Evolutionary conservation across 2,329 filamentous ascomycete genomes (phyloP).

Genomic region (Fusarium tuaranense): DNA sequence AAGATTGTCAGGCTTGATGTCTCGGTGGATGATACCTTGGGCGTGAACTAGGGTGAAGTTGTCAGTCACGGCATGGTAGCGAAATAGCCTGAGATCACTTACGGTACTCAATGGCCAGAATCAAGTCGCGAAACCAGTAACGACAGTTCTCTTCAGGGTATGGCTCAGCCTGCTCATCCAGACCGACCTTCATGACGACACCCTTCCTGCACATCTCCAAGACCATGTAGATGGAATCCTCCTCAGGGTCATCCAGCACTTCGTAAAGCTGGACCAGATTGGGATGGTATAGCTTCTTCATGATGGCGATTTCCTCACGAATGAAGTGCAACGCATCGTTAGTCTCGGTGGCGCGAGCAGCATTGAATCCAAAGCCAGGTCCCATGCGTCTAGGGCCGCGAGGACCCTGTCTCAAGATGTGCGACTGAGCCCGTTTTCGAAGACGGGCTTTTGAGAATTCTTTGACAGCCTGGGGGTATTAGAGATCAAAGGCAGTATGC

Average conservation of each 20-base stretch:
- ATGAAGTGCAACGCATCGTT: constrained; percentile 84
- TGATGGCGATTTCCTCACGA: constrained; percentile 96
- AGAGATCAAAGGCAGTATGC: constrained; percentile 9
- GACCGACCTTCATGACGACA: constrained; percentile 93
- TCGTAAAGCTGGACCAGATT: constrained; percentile 96
- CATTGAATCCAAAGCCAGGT: constrained; percentile 43
- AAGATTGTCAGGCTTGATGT: constrained; percentile 98
- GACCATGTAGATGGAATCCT: constrained; percentile 98
- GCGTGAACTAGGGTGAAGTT: constrained; percentile 74
- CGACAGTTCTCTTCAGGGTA: constrained; percentile 87
- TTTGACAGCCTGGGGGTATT: constrained; percentile 80
- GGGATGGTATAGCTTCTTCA: constrained; percentile 97
- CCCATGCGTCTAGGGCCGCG: constrained; percentile 48
- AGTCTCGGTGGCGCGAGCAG: constrained; percentile 66
- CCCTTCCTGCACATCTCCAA: constrained; percentile 99
- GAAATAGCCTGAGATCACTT: constrained; percentile 50
- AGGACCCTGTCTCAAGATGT: constrained; percentile 74
- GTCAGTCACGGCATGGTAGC: background rate
- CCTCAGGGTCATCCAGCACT: constrained; percentile 93
- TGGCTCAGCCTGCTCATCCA: constrained; percentile 85
- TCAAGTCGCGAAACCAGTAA: constrained; percentile 94
- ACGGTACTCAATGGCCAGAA: constrained; percentile 94
- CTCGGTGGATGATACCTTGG: constrained; percentile 93
- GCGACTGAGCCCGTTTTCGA: constrained; percentile 89
- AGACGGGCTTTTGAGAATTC: constrained; percentile 96